phyloP scores from a whole-genome alignment of 2,329 filamentous ascomycete genomes.

The Microcyclospora tardicrescens region DNA sequence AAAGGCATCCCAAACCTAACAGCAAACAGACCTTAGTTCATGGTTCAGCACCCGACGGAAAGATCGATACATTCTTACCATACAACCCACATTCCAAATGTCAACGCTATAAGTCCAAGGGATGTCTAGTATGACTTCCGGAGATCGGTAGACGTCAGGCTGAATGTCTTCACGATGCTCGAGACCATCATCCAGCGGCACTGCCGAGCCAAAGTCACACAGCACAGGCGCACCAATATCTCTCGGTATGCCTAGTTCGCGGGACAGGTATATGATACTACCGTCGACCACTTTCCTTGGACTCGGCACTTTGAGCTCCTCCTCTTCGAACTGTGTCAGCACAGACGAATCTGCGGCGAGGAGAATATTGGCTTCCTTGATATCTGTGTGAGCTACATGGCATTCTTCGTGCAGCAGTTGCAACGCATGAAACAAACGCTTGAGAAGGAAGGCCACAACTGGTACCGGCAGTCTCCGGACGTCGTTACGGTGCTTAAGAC shows the following conservation, averaged over 20 bases:
- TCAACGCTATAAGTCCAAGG: slow-evolving; percentile 24
- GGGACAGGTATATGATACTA: slow-evolving; percentile 24
- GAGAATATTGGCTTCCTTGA: slow-evolving; percentile 33
- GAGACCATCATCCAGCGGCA: slow-evolving; percentile 11
- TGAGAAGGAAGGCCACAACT: slow-evolving; percentile 27
- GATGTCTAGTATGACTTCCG: slow-evolving; percentile 24
- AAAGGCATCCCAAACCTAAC: slow-evolving; percentile 25
- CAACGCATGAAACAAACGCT: slow-evolving; percentile 26
- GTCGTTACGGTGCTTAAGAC: slow-evolving; percentile 27
- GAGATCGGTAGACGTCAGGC: slow-evolving; percentile 24
- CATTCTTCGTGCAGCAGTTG: background rate
- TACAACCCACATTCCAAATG: slow-evolving; percentile 26
- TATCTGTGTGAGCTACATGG: slow-evolving; percentile 20
- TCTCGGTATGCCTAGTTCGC: slow-evolving; percentile 22
- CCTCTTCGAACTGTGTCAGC: slow-evolving; percentile 23
- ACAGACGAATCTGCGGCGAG: slow-evolving; percentile 24
- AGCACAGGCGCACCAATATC: slow-evolving; percentile 23
- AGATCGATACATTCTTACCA: slow-evolving; percentile 22
- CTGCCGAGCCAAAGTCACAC: slow-evolving; percentile 25
- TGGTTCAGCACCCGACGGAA: background rate
- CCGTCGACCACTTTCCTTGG: slow-evolving; percentile 25
- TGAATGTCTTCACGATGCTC: slow-evolving; percentile 21
- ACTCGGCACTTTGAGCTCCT: slow-evolving; percentile 25
- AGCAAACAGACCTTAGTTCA: slow-evolving; percentile 1
- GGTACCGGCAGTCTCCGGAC: slow-evolving; percentile 25